phyloP scores from a whole-genome alignment of 371 early-diverging fungal genomes.

The Circinella umbellata region DNA sequence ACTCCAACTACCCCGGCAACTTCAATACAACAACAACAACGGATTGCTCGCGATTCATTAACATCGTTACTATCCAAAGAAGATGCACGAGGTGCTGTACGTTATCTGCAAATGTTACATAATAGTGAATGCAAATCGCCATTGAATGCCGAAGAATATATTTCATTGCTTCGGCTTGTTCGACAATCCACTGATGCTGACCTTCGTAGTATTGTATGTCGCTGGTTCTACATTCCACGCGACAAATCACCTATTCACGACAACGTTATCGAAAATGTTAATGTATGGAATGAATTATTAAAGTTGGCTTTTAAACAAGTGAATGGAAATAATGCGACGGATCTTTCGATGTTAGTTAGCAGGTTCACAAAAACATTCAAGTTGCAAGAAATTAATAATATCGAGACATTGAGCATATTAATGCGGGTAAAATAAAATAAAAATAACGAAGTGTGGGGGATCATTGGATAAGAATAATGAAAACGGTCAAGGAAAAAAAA shows the following conservation, averaged over 20 bases:
- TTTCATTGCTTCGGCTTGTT: not conserved
- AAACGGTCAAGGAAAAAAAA: not conserved
- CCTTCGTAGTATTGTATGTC: not conserved
- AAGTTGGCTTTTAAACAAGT: conserved; percentile 34
- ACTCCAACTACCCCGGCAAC: not conserved
- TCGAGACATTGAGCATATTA: conserved; percentile 32
- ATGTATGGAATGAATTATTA: conserved; percentile 38
- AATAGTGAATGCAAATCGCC: not conserved
- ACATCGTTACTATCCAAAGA: not conserved
- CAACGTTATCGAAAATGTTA: conserved; percentile 21
- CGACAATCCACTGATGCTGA: not conserved
- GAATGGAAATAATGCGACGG: conserved; percentile 23
- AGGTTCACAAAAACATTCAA: conserved; percentile 28
- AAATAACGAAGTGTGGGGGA: not conserved
- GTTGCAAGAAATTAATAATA: conserved; percentile 24
- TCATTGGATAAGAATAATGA: not conserved
- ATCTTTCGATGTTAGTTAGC: conserved; percentile 29
- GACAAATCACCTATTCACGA: conserved; percentile 11
- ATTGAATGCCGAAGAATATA: conserved; percentile 4
- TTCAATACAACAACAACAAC: not conserved
- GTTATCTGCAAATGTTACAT: not conserved
- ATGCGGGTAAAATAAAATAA: conserved; percentile 45
- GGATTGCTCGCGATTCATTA: not conserved
- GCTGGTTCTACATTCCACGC: conserved; percentile 35
- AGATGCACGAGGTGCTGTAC: not conserved